A percentile compares a stretch with the other conserved stretches of the same genome.
Evolutionary conservation across 352 stramenopile genomes (phyloP).

Genomic region (Phytophthora sp.): DNA sequence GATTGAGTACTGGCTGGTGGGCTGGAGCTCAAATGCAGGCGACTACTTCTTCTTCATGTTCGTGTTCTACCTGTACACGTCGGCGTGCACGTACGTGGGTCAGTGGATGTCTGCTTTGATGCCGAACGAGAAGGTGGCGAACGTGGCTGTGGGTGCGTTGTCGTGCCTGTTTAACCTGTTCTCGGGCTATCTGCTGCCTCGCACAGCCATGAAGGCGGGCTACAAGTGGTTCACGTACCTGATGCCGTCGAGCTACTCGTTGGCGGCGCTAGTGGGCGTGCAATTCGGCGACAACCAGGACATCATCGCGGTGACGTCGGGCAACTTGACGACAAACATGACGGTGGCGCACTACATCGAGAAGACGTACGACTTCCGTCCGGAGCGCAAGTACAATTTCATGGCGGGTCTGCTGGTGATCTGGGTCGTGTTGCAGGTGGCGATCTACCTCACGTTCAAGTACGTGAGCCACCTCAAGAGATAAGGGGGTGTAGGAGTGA

Average conservation of each 20-base stretch:
- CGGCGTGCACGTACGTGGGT: slow-evolving; percentile 56
- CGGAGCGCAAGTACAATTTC: slow-evolving; percentile 49
- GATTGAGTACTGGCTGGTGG: slow-evolving; percentile 70
- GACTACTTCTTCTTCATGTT: slow-evolving; percentile 40
- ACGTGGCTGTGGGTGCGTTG: slow-evolving; percentile 61
- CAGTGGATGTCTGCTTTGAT: slow-evolving; percentile 71
- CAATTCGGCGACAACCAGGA: slow-evolving; percentile 36
- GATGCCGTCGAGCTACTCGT: slow-evolving; percentile 55
- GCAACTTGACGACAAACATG: not conserved
- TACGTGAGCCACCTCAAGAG: slow-evolving; percentile 43
- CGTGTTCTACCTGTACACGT: slow-evolving; percentile 59
- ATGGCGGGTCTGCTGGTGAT: slow-evolving; percentile 52
- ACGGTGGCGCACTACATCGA: slow-evolving; percentile 36
- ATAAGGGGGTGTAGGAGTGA: no score
- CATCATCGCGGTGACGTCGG: slow-evolving; percentile 7
- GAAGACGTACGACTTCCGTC: slow-evolving; percentile 51
- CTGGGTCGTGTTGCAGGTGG: slow-evolving; percentile 51
- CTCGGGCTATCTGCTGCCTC: slow-evolving; percentile 47
- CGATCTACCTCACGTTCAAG: slow-evolving; percentile 72
- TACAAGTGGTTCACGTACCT: slow-evolving; percentile 70
- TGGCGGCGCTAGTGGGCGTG: slow-evolving; percentile 34
- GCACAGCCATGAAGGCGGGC: slow-evolving; percentile 39
- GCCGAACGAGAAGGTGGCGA: slow-evolving; percentile 71
- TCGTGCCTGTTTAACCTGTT: slow-evolving; percentile 70
- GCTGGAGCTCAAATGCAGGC: slow-evolving; percentile 30